phyloP scores from a whole-genome alignment of 495 filamentous ascomycete genomes.

The Massariosphaeria phaeospora region DNA sequence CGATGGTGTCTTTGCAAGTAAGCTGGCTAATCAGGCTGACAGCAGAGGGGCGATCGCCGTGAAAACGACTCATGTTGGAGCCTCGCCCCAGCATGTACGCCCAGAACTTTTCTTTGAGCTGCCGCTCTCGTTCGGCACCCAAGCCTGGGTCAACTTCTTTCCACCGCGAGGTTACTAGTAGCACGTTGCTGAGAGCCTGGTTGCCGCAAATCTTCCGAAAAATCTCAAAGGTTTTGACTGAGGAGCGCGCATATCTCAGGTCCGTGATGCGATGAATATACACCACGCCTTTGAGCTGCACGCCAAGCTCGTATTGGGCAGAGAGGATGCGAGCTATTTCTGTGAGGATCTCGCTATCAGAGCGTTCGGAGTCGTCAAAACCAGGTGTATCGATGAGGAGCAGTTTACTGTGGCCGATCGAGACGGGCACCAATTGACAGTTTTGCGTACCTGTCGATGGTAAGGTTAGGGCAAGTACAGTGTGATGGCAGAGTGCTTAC shows the following conservation, averaged over 20 bases:
- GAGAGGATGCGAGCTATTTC: slow-evolving; percentile 40
- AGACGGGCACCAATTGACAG: neutral
- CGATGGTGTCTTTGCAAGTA: slow-evolving; percentile 28
- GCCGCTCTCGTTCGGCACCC: slow-evolving; percentile 26
- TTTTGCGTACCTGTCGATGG: slow-evolving; percentile 1
- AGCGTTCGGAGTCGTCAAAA: slow-evolving; percentile 14
- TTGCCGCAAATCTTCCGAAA: slow-evolving; percentile 41
- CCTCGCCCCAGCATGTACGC: slow-evolving; percentile 34
- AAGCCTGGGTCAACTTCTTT: slow-evolving; percentile 16
- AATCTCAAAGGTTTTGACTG: slow-evolving; percentile 34
- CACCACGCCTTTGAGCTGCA: slow-evolving; percentile 40
- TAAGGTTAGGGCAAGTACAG: neutral
- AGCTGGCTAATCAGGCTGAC: slow-evolving; percentile 34
- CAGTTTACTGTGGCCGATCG: slow-evolving; percentile 5
- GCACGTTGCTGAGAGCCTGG: slow-evolving; percentile 33
- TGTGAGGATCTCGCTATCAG: slow-evolving; percentile 38
- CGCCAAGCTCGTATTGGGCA: slow-evolving; percentile 32
- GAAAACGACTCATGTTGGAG: slow-evolving; percentile 28
- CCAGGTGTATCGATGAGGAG: slow-evolving; percentile 27
- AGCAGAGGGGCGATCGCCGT: slow-evolving; percentile 33
- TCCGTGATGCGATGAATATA: slow-evolving; percentile 45
- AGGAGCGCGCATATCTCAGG: slow-evolving; percentile 33
- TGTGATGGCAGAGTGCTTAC: neutral
- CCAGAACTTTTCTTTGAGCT: slow-evolving; percentile 41
- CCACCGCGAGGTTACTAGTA: slow-evolving; percentile 45